Conservation (phyloP, 2,329 filamentous ascomycete species). For the Aschersonia sp. region DNA sequence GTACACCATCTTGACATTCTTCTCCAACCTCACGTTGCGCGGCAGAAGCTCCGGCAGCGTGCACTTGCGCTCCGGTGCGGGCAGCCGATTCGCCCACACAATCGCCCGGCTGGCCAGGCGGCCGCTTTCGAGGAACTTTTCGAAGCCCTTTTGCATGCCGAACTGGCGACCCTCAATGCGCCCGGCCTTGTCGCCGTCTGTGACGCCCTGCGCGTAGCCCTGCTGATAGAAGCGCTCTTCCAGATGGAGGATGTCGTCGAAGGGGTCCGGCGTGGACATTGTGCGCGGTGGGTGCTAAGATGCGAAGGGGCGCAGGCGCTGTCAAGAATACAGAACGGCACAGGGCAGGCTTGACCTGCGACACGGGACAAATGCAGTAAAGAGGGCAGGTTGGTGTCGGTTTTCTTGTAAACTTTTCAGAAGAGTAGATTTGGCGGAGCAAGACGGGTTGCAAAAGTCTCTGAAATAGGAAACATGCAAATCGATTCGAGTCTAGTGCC, state of each 20-base stretch:
- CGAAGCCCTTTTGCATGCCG: slow-evolving; percentile 82
- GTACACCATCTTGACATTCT: slow-evolving; percentile 62
- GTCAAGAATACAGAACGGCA: too few relatives aligned
- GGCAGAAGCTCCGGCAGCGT: slow-evolving; percentile 27
- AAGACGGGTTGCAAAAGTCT: too few relatives aligned
- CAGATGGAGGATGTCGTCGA: slow-evolving; percentile 43
- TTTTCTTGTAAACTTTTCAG: too few relatives aligned
- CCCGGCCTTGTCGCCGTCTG: slow-evolving; percentile 65
- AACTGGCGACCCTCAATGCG: slow-evolving; percentile 80
- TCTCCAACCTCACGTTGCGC: slow-evolving; percentile 51
- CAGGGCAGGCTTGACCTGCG: too few relatives aligned
- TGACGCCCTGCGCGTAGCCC: slow-evolving; percentile 61
- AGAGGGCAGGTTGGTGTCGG: too few relatives aligned
- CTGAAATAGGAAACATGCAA: too few relatives aligned
- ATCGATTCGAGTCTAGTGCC: too few relatives aligned
- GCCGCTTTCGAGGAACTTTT: slow-evolving; percentile 77
- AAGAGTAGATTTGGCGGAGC: too few relatives aligned
- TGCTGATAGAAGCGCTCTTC: slow-evolving; percentile 65
- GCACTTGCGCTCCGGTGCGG: slow-evolving; percentile 3
- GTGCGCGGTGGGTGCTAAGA: neutral
- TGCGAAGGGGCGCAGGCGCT: too few relatives aligned
- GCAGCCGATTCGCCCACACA: slow-evolving; percentile 56
- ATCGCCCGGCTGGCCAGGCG: slow-evolving; percentile 62
- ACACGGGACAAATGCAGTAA: too few relatives aligned
- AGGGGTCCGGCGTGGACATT: slow-evolving; percentile 26